Evolutionary conservation across 257 asterid genomes (phyloP).

Genomic region (Eucommia ulmoides): DNA sequence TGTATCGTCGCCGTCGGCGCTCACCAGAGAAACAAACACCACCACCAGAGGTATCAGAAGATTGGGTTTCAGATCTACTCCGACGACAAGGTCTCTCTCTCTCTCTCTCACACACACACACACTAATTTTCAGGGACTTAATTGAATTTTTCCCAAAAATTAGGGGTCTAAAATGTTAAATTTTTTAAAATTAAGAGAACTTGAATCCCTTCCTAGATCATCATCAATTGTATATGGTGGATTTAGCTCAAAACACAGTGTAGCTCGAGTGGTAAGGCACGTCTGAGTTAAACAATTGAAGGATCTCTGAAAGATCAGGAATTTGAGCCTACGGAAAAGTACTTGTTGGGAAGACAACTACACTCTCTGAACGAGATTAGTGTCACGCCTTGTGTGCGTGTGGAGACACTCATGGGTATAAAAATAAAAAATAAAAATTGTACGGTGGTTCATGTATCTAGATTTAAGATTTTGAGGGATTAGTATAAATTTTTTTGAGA

Average conservation of each 20-base stretch:
- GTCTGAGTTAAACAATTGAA: too few relatives aligned
- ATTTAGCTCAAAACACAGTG: background rate
- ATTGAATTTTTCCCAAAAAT: too few relatives aligned
- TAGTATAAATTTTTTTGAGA: too few relatives aligned
- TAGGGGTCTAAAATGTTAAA: background rate
- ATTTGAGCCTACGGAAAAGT: background rate
- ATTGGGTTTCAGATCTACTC: constrained; percentile 42
- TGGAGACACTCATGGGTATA: too few relatives aligned
- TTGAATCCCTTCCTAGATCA: too few relatives aligned
- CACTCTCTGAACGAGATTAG: too few relatives aligned
- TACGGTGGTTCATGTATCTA: too few relatives aligned
- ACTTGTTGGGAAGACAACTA: too few relatives aligned
- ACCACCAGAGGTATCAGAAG: constrained; percentile 25
- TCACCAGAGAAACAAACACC: constrained; percentile 14
- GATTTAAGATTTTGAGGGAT: too few relatives aligned
- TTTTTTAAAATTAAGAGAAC: background rate
- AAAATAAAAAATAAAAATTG: too few relatives aligned
- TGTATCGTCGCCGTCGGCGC: constrained; percentile 45
- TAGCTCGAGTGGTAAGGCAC: background rate
- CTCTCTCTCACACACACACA: background rate
- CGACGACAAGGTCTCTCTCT: constrained; percentile 34
- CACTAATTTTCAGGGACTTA: background rate
- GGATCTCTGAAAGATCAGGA: background rate
- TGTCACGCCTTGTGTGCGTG: too few relatives aligned
- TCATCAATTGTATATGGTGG: background rate